Conservation (phyloP, 2,329 filamentous ascomycete species). For the Cladophialophora carrionii region DNA sequence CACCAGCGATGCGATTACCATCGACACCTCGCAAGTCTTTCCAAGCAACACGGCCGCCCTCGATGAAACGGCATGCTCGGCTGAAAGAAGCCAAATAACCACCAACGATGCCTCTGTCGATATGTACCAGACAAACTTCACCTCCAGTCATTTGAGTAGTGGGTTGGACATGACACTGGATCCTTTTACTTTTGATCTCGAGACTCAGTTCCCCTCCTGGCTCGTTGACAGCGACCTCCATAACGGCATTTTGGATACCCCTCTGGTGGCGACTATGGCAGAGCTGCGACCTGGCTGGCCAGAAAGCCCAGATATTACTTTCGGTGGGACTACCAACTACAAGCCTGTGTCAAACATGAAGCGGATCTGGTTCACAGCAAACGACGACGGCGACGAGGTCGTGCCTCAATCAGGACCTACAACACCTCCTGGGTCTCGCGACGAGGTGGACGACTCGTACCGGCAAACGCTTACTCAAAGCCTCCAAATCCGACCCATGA, state of each 20-base stretch:
- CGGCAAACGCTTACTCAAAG: conserved; percentile 34
- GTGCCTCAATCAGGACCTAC: conserved; percentile 27
- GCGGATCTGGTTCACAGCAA: conserved; percentile 31
- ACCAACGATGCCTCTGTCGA: conserved; percentile 8
- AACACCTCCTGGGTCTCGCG: conserved; percentile 30
- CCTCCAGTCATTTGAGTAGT: conserved; percentile 8
- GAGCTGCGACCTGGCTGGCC: conserved; percentile 31
- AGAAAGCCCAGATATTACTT: conserved; percentile 24
- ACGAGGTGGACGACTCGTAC: conserved; percentile 35
- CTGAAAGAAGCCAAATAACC: conserved; percentile 2
- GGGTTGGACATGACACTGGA: conserved; percentile 27
- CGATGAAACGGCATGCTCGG: background rate
- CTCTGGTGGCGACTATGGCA: conserved; percentile 30
- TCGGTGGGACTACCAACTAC: conserved; percentile 14
- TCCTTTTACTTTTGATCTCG: conserved; percentile 29
- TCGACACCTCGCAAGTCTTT: conserved; percentile 8
- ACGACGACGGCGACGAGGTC: conserved; percentile 23
- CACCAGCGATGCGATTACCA: conserved; percentile 1
- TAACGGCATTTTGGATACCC: conserved; percentile 30
- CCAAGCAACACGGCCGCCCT: conserved; percentile 6
- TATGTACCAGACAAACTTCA: conserved; percentile 14
- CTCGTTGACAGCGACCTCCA: conserved; percentile 31
- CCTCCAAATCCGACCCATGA: conserved; percentile 29
- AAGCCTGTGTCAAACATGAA: conserved; percentile 26
- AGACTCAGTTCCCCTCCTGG: conserved; percentile 32